Evolutionary conservation across 768 basidiomycete genomes (phyloP).

Genomic region (Lyophyllum atratum): DNA sequence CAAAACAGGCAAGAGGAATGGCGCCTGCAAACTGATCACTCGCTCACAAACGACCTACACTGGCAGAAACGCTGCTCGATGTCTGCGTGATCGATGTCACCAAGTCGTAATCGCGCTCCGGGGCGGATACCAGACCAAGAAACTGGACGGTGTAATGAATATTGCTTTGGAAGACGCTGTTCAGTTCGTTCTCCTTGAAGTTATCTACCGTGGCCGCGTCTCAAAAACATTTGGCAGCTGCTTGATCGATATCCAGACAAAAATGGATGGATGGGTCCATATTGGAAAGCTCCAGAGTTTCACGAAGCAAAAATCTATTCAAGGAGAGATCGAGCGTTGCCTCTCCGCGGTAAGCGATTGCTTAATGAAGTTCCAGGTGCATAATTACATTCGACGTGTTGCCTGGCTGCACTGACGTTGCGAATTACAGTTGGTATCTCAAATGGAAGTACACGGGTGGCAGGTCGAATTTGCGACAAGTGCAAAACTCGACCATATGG

Average conservation of each 20-base stretch:
- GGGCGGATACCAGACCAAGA: slow-evolving; percentile 31
- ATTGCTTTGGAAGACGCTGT: slow-evolving; percentile 34
- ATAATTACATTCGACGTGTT: background rate
- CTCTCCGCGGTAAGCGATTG: slow-evolving; percentile 48
- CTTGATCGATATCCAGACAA: slow-evolving; percentile 35
- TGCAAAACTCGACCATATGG: slow-evolving; percentile 40
- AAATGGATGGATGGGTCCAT: slow-evolving; percentile 47
- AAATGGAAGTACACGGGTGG: slow-evolving; percentile 49
- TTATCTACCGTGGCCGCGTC: background rate
- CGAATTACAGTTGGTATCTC: slow-evolving; percentile 43
- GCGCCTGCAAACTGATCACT: background rate
- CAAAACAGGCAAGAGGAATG: slow-evolving; percentile 43
- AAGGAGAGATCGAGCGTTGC: slow-evolving; percentile 43
- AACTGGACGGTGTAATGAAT: slow-evolving; percentile 31
- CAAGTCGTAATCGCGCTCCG: slow-evolving; percentile 40
- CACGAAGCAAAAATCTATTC: slow-evolving; percentile 29
- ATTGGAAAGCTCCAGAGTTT: slow-evolving; percentile 43
- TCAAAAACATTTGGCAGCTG: slow-evolving; percentile 18
- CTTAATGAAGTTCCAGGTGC: slow-evolving; percentile 48
- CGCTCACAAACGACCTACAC: background rate
- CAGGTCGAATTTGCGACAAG: slow-evolving; percentile 43
- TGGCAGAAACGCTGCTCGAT: slow-evolving; percentile 42
- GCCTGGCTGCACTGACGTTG: background rate
- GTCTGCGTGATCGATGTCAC: slow-evolving; percentile 49
- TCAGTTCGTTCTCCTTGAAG: slow-evolving; percentile 13